phyloP scores from a whole-genome alignment of 257 asterid genomes.

The Catharanthus roseus region DNA sequence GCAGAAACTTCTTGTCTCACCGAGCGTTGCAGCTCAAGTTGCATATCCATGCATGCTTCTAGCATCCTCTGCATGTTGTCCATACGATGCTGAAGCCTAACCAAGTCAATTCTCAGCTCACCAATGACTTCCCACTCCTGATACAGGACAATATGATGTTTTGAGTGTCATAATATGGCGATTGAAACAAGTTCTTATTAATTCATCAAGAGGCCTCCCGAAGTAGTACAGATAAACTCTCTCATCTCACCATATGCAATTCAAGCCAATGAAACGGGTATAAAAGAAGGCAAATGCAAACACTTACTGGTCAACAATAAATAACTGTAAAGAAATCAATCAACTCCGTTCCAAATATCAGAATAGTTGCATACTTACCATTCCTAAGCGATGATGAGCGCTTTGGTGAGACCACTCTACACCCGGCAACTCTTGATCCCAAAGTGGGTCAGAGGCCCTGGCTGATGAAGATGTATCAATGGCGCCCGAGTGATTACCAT shows the following conservation, averaged over 20 bases:
- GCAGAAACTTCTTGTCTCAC: slow-evolving; percentile 79
- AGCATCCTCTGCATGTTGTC: slow-evolving; percentile 72
- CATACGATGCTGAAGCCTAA: slow-evolving; percentile 76
- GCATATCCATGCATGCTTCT: slow-evolving; percentile 89
- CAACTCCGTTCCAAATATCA: not conserved
- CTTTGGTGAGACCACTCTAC: slow-evolving; percentile 37
- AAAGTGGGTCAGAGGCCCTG: slow-evolving; percentile 32
- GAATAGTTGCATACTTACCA: slow-evolving; percentile 31
- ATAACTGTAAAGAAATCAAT: not conserved
- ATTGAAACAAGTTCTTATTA: not conserved
- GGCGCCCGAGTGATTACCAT: slow-evolving; percentile 22
- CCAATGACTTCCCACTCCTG: slow-evolving; percentile 72
- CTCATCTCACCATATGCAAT: not conserved
- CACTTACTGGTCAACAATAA: not conserved
- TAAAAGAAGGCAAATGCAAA: no score
- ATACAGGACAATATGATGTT: not conserved
- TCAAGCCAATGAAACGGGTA: not conserved
- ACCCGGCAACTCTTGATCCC: slow-evolving; percentile 44
- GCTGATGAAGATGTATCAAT: slow-evolving; percentile 36
- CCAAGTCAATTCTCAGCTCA: slow-evolving; percentile 71
- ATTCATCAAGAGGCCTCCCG: not conserved
- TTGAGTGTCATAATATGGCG: not conserved
- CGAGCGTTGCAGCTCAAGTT: slow-evolving; percentile 66
- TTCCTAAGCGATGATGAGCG: slow-evolving; percentile 39
- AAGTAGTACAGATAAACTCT: not conserved